Conservation (phyloP, 1,284 basidiomycete genomes). For the Anthracocystis setariae region DNA sequence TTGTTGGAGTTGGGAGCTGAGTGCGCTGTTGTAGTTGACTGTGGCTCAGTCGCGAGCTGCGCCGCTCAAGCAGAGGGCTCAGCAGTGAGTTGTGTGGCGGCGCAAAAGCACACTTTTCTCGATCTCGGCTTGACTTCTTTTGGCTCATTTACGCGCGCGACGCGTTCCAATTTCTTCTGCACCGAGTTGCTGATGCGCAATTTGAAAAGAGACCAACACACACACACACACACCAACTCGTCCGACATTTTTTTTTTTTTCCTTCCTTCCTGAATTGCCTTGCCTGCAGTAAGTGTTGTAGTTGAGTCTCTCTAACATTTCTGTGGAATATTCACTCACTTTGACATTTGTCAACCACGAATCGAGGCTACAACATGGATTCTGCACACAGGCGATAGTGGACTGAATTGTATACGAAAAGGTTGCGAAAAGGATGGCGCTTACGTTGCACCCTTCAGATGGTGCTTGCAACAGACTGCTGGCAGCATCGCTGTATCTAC, state of each 20-base stretch:
- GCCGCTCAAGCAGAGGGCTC: slow-evolving; percentile 1
- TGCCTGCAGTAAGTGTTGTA: not conserved
- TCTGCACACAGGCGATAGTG: too few relatives aligned
- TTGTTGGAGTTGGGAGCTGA: too few relatives aligned
- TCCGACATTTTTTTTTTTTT: slow-evolving; percentile 13
- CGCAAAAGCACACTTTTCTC: not conserved
- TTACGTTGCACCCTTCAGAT: too few relatives aligned
- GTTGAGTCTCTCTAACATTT: not conserved
- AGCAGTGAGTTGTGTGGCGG: not conserved
- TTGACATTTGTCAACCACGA: not conserved
- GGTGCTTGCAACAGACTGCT: too few relatives aligned
- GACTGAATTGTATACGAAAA: too few relatives aligned
- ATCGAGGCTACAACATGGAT: not conserved
- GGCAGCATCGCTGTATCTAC: not conserved
- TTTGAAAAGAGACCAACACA: slow-evolving; percentile 32
- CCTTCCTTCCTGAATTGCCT: not conserved
- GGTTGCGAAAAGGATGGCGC: too few relatives aligned
- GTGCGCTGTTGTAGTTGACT: slow-evolving; percentile 16
- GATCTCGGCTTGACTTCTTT: slow-evolving; percentile 13
- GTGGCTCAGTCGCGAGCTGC: slow-evolving; percentile 36
- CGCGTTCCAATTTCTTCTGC: slow-evolving; percentile 15
- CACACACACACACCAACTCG: slow-evolving; percentile 16
- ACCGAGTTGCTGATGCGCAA: not conserved
- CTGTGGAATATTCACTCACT: not conserved
- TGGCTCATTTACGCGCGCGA: slow-evolving; percentile 51